Conservation (phyloP, 768 basidiomycete genomes). For the Pleurotus platypus region DNA sequence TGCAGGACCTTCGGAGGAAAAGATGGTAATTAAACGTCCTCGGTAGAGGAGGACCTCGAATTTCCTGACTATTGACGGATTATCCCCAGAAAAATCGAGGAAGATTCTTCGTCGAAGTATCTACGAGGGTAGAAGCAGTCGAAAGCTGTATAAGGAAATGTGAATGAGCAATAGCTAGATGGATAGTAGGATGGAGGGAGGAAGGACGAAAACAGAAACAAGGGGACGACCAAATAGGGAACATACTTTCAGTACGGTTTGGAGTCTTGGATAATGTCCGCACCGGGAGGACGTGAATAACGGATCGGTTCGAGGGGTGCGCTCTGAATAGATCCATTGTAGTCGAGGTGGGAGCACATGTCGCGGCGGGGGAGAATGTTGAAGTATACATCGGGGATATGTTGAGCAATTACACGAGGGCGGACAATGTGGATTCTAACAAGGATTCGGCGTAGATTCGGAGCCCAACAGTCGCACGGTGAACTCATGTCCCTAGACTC, state of each 20-base stretch:
- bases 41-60: background rate
- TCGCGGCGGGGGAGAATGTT: background rate
- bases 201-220: background rate
- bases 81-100: background rate
- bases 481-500: too few relatives aligned
- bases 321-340: too few relatives aligned
- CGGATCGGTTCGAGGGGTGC: background rate
- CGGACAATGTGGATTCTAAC: too few relatives aligned
- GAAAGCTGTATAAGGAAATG: background rate
- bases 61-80: background rate
- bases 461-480: too few relatives aligned
- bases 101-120: background rate
- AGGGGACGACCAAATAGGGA: background rate
- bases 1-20: background rate
- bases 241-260: background rate
- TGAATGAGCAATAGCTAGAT: background rate
- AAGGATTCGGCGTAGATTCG: too few relatives aligned
- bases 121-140: background rate
- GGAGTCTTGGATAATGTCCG: background rate
- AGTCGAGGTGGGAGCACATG: background rate
- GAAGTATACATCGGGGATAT: background rate
- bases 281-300: background rate
- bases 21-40: background rate
- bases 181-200: background rate
- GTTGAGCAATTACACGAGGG: background rate